phyloP scores from a whole-genome alignment of 306 rosid genomes.

The Malus asiatica region DNA sequence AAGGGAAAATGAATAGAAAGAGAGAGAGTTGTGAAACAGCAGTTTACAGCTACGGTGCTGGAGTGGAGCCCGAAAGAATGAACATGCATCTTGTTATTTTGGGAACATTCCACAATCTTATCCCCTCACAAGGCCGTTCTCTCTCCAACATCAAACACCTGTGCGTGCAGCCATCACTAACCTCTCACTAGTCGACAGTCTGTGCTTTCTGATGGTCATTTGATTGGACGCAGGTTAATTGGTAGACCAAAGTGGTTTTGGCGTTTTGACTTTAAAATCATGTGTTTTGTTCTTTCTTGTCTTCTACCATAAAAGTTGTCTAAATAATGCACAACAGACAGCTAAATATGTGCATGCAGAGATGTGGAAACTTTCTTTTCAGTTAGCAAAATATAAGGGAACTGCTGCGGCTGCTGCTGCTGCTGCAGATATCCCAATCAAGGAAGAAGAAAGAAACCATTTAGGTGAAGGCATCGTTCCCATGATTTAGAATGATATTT shows the following conservation, averaged over 20 bases:
- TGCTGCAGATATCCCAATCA: neutral
- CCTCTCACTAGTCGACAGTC: neutral
- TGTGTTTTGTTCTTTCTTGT: neutral
- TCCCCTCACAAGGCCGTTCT: neutral
- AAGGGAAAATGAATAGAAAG: too few species aligned
- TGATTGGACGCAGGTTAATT: neutral
- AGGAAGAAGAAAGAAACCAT: neutral
- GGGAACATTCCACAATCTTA: neutral
- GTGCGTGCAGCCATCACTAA: neutral
- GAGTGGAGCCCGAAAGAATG: too few species aligned
- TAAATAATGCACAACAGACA: neutral
- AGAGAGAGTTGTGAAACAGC: too few species aligned
- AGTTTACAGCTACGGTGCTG: too few species aligned
- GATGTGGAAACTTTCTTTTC: neutral
- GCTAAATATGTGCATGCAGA: neutral
- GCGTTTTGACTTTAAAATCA: neutral
- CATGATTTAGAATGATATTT: neutral
- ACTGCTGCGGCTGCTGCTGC: neutral
- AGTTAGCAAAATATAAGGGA: neutral
- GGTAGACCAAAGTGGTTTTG: neutral
- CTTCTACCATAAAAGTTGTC: neutral
- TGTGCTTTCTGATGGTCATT: neutral
- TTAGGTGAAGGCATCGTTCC: neutral
- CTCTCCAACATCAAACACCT: conserved; percentile 1
- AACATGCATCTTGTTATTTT: too few species aligned